Evolutionary conservation across 176 grass and related monocot species (phyloP).

Genomic region (Aegilops longissima): DNA sequence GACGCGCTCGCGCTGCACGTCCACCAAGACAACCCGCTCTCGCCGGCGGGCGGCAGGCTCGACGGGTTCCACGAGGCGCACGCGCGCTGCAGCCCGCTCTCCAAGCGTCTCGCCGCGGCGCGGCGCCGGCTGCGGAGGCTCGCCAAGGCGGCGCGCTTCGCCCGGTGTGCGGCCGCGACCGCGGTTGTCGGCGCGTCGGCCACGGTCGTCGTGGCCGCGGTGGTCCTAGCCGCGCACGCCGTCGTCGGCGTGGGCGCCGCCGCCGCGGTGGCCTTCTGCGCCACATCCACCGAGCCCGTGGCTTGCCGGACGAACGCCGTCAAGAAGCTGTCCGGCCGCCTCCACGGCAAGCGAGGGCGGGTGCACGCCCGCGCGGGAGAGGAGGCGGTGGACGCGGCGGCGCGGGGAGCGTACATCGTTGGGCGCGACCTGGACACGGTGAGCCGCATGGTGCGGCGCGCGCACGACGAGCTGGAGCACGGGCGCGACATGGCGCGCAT

Average conservation of each 20-base stretch:
- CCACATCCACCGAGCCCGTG: background rate
- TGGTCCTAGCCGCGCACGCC: constrained; percentile 44
- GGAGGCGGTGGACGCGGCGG: constrained; percentile 62
- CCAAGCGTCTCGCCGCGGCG: constrained; percentile 29
- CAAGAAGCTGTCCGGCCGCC: background rate
- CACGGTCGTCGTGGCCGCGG: constrained; percentile 23
- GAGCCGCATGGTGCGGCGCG: constrained; percentile 74
- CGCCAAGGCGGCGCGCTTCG: constrained; percentile 12
- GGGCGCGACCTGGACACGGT: constrained; percentile 83
- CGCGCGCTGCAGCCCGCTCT: constrained; percentile 43
- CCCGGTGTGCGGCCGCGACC: constrained; percentile 27
- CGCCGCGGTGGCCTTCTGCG: background rate
- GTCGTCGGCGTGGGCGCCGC: constrained; percentile 42
- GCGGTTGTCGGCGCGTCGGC: constrained; percentile 33
- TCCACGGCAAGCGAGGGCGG: background rate
- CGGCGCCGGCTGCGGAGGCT: constrained; percentile 30
- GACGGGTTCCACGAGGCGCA: constrained; percentile 45
- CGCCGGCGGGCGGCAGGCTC: background rate
- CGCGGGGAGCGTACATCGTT: constrained; percentile 78
- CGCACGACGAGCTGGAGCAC: constrained; percentile 88
- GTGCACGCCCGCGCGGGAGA: constrained; percentile 4
- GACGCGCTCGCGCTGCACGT: constrained; percentile 41
- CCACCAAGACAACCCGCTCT: constrained; percentile 62
- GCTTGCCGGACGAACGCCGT: background rate
- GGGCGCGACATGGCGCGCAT: constrained; percentile 70